Percentiles rank a stretch among this genome's conserved stretches.
Evolutionary conservation across 306 rosid genomes (phyloP).

Genomic region (Rubus parviflorus): DNA sequence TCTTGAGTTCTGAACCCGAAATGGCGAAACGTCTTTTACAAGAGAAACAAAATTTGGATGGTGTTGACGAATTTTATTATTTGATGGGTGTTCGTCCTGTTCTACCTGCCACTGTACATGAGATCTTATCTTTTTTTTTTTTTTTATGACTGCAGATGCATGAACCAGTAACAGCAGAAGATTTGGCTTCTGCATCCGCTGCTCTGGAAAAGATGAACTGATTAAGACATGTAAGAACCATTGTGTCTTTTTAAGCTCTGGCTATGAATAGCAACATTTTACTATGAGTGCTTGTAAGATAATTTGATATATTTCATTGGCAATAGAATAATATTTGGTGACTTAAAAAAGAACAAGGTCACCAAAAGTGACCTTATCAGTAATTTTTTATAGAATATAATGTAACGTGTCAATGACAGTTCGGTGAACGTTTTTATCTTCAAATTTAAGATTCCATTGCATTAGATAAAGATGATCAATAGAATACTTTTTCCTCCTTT

Average conservation of each 20-base stretch:
- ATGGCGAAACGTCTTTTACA: no score
- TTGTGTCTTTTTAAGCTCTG: not conserved
- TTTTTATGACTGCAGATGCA: conserved; percentile 64
- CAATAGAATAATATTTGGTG: no score
- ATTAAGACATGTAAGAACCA: conserved; percentile 7
- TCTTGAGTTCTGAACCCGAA: not conserved
- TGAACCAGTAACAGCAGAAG: conserved; percentile 71
- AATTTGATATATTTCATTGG: not conserved
- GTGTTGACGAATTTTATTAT: not conserved
- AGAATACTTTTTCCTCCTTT: not conserved
- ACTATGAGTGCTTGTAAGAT: not conserved
- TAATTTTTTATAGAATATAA: not conserved
- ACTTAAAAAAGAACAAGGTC: no score
- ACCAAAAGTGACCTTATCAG: no score
- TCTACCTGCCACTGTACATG: not conserved
- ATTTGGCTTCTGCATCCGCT: conserved; percentile 57
- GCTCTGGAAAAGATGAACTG: conserved; percentile 43
- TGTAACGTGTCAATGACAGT: not conserved
- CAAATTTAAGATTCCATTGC: not conserved
- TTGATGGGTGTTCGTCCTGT: not conserved
- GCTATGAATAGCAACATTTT: not conserved
- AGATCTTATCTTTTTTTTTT: conserved; percentile 10
- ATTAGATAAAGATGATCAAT: not conserved
- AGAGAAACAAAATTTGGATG: not conserved
- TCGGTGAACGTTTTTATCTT: not conserved